Conservation (phyloP, 805 yeast genomes). For the Nakazawaea wickerhamii region DNA sequence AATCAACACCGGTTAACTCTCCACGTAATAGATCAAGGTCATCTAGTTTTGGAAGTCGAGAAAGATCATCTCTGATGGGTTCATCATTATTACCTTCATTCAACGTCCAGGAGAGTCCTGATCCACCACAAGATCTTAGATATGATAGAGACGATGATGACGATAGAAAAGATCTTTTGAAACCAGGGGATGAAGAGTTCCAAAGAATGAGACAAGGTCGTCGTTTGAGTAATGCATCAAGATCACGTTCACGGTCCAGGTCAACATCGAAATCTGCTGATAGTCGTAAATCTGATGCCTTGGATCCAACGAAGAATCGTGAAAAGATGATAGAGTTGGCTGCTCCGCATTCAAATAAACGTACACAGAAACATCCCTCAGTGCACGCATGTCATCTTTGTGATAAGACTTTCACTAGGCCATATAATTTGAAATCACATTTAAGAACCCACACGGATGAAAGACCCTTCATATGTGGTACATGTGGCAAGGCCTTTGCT, state of each 20-base stretch:
- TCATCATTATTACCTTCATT: constrained; percentile 15
- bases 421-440: constrained; percentile 89
- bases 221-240: constrained; percentile 12
- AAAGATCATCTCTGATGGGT: constrained; percentile 17
- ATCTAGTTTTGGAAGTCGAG: constrained; percentile 23
- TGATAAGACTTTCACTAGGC: constrained; percentile 83
- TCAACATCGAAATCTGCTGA: constrained; percentile 27
- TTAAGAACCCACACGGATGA: constrained; percentile 86
- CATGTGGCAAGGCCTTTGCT: constrained; percentile 80
- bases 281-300: constrained; percentile 13
- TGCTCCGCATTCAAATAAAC: constrained; percentile 45
- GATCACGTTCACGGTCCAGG: constrained; percentile 25
- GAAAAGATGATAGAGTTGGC: constrained; percentile 67
- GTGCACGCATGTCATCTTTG: constrained; percentile 77
- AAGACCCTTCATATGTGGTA: constrained; percentile 65
- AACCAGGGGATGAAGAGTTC: constrained; percentile 21
- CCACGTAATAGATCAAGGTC: constrained; percentile 28
- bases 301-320: constrained; percentile 24
- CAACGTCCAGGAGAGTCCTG: not conserved
- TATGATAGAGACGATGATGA: constrained; percentile 18
- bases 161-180: constrained; percentile 18
- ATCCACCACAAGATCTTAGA: not conserved
- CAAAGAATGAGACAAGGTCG: constrained; percentile 11
- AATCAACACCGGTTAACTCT: constrained; percentile 29
- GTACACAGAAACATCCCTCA: constrained; percentile 68